These are phyloP conservation scores for Yamadazyma kitorensis DNA, from an alignment of 805 yeast genomes.

Conservation along the genomic window DNA sequence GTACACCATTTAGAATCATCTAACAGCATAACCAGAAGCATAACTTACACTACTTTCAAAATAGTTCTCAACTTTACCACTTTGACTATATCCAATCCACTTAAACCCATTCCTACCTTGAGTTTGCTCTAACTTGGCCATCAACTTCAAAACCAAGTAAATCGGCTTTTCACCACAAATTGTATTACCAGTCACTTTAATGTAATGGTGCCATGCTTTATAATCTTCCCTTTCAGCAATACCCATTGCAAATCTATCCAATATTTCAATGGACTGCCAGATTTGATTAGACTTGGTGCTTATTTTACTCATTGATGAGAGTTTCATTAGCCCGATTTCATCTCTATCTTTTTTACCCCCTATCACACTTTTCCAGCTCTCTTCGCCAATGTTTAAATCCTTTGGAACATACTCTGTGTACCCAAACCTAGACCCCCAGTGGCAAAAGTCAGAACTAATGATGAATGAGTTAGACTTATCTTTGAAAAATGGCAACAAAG, in stretches of 20 bases:
- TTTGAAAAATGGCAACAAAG: slow-evolving; percentile 51
- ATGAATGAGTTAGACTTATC: slow-evolving; percentile 65
- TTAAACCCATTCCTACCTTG: slow-evolving; percentile 29
- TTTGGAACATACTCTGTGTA: slow-evolving; percentile 34
- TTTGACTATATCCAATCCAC: slow-evolving; percentile 83
- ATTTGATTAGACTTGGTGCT: slow-evolving; percentile 56
- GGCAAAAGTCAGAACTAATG: slow-evolving; percentile 90
- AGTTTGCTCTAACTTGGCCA: slow-evolving; percentile 27
- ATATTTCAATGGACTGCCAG: slow-evolving; percentile 64
- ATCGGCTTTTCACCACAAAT: slow-evolving; percentile 92
- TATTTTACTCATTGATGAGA: too few species aligned
- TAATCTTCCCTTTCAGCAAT: slow-evolving; percentile 56
- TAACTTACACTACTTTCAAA: slow-evolving; percentile 87
- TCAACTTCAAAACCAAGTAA: slow-evolving; percentile 53
- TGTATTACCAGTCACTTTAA: slow-evolving; percentile 74
- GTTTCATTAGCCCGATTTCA: too few species aligned
- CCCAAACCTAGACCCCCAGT: slow-evolving; percentile 65
- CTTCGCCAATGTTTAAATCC: slow-evolving; percentile 11
- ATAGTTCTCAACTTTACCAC: slow-evolving; percentile 47
- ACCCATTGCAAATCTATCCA: slow-evolving; percentile 73
- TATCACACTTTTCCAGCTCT: too few species aligned
- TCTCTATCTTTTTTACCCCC: too few species aligned
- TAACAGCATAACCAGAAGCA: slow-evolving; percentile 74
- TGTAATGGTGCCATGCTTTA: slow-evolving; percentile 62
- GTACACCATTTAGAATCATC: too few species aligned